A percentile compares a stretch with the other conserved stretches of the same genome.
phyloP scores from a whole-genome alignment of 805 yeast species.

The Ogataea naganishii region DNA sequence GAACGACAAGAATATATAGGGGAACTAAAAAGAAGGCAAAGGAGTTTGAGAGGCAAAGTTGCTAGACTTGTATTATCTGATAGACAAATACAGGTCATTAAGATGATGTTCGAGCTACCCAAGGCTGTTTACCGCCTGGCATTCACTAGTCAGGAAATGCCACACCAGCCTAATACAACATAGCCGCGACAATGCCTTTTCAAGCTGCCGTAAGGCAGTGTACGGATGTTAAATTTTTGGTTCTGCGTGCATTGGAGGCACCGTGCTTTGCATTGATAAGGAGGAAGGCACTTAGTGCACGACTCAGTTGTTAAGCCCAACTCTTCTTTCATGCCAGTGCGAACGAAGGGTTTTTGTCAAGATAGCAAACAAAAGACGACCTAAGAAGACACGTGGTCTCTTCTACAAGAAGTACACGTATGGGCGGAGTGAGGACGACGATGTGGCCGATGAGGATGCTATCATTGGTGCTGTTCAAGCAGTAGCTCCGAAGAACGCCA shows the following conservation, averaged over 20 bases:
- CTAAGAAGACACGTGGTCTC: slow-evolving; percentile 74
- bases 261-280: no score
- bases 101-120: not conserved
- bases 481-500: slow-evolving; percentile 1
- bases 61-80: not conserved
- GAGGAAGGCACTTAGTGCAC: no score
- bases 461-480: slow-evolving; percentile 14
- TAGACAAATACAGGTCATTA: not conserved
- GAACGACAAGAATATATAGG: not conserved
- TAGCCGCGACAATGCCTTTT: not conserved
- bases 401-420: slow-evolving; percentile 63
- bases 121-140: not conserved
- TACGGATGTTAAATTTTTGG: not conserved
- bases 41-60: not conserved
- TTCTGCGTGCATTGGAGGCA: no score
- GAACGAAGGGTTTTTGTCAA: slow-evolving; percentile 1
- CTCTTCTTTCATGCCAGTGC: not conserved
- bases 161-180: not conserved
- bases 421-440: slow-evolving; percentile 24
- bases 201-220: not conserved
- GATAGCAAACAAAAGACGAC: slow-evolving; percentile 85
- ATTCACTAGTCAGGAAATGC: not conserved
- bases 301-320: not conserved
- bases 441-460: slow-evolving; percentile 22
- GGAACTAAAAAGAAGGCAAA: not conserved